Percentiles rank a stretch among this genome's conserved stretches.
Evolutionary conservation across 2,329 filamentous ascomycete species (phyloP).

Genomic region (Sclerotinia trifoliorum): DNA sequence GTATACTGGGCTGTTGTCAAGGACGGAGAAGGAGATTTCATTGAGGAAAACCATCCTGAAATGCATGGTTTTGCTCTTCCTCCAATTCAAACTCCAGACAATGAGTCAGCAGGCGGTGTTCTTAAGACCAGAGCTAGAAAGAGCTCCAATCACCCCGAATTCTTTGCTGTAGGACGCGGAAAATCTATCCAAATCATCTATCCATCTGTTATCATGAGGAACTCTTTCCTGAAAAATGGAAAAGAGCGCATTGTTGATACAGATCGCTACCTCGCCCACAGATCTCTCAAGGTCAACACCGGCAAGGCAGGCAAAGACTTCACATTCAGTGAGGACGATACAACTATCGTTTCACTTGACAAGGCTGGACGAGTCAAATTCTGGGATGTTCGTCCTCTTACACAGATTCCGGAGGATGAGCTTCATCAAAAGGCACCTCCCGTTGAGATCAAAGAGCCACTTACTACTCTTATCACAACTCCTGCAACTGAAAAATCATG

Average conservation of each 20-base stretch:
- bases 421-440: slow-evolving; percentile 37
- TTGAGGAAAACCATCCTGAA: slow-evolving; percentile 76
- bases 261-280: slow-evolving; percentile 82
- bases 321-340: slow-evolving; percentile 94
- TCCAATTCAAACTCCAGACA: slow-evolving; percentile 79
- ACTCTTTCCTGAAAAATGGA: slow-evolving; percentile 61
- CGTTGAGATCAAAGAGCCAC: slow-evolving; percentile 78
- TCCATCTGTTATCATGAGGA: slow-evolving; percentile 61
- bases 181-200: slow-evolving; percentile 93
- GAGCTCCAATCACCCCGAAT: slow-evolving; percentile 84
- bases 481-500: slow-evolving; percentile 90
- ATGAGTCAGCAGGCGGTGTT: slow-evolving; percentile 86
- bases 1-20: slow-evolving; percentile 93
- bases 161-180: slow-evolving; percentile 91
- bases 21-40: slow-evolving; percentile 73
- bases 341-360: slow-evolving; percentile 89
- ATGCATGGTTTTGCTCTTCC: slow-evolving; percentile 86
- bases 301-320: slow-evolving; percentile 99
- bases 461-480: slow-evolving; percentile 84
- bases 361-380: slow-evolving; percentile 96
- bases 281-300: slow-evolving; percentile 88
- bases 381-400: slow-evolving; percentile 90
- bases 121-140: slow-evolving; percentile 93
- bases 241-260: slow-evolving; percentile 75
- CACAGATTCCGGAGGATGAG: slow-evolving; percentile 42